phyloP scores from a whole-genome alignment of 2,329 filamentous ascomycete species.

The Aspergillus alliaceus region DNA sequence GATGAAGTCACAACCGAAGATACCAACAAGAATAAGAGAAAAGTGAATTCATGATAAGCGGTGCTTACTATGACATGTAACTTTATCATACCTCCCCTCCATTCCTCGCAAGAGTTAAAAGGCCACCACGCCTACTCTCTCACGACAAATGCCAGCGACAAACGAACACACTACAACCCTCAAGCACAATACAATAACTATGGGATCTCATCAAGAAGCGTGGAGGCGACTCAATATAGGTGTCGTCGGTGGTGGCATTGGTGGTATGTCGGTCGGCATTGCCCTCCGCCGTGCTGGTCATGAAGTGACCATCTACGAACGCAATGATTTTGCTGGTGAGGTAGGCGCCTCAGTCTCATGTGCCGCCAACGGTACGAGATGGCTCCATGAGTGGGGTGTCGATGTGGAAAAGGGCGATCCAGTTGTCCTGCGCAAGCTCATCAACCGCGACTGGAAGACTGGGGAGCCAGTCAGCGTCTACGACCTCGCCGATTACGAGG shows the following conservation, averaged over 20 bases:
- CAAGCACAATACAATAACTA: background rate
- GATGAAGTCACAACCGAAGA: too few relatives aligned
- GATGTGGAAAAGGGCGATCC: slow-evolving; percentile 65
- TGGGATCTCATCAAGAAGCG: slow-evolving; percentile 15
- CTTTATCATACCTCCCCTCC: background rate
- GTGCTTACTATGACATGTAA: background rate
- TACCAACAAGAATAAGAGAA: background rate
- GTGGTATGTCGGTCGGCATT: slow-evolving; percentile 53
- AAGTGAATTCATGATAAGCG: background rate
- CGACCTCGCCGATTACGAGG: slow-evolving; percentile 63
- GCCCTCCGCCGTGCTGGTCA: slow-evolving; percentile 56
- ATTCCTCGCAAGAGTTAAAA: background rate
- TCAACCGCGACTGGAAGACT: slow-evolving; percentile 70
- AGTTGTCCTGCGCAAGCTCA: slow-evolving; percentile 64
- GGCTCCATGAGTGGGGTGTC: slow-evolving; percentile 68
- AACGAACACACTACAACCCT: background rate
- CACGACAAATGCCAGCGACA: background rate
- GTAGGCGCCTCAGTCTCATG: slow-evolving; percentile 68
- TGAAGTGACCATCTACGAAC: slow-evolving; percentile 64
- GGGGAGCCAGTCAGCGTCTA: slow-evolving; percentile 66
- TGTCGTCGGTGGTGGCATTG: slow-evolving; percentile 55
- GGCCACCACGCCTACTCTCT: background rate
- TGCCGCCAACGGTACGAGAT: slow-evolving; percentile 68
- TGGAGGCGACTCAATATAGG: slow-evolving; percentile 51
- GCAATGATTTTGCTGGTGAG: slow-evolving; percentile 65